phyloP scores from a whole-genome alignment of 108 stramenopile genomes.

The Cyclostephanos invisitatus region DNA sequence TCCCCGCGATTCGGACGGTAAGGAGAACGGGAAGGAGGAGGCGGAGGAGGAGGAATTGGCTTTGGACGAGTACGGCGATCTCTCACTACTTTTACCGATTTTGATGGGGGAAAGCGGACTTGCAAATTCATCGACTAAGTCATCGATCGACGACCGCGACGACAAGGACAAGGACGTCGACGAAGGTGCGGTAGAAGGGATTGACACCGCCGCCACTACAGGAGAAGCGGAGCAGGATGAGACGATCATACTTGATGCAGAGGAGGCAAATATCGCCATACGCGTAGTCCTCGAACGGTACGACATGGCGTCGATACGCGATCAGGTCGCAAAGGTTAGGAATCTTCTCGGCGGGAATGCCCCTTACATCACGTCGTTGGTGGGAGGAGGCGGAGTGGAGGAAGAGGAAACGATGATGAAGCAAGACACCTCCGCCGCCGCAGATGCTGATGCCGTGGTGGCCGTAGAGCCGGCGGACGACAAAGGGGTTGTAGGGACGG shows the following conservation, averaged over 20 bases:
- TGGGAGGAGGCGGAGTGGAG: slow-evolving; percentile 34
- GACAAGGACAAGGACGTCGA: slow-evolving; percentile 5
- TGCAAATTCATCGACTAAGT: neutral
- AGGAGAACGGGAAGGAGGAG: neutral
- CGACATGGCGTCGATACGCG: slow-evolving; percentile 60
- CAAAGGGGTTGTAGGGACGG: slow-evolving; percentile 22
- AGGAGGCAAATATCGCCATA: slow-evolving; percentile 50
- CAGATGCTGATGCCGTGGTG: neutral
- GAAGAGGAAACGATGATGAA: slow-evolving; percentile 1
- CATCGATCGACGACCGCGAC: neutral
- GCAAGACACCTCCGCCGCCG: slow-evolving; percentile 16
- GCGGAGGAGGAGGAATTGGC: slow-evolving; percentile 30
- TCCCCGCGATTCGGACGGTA: neutral
- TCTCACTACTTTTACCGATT: slow-evolving; percentile 38
- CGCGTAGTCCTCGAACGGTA: slow-evolving; percentile 81
- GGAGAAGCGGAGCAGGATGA: neutral
- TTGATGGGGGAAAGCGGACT: slow-evolving; percentile 7
- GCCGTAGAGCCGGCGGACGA: slow-evolving; percentile 4
- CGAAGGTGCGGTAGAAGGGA: neutral
- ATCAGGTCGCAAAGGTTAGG: slow-evolving; percentile 67
- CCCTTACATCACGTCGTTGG: slow-evolving; percentile 49
- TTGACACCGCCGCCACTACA: neutral
- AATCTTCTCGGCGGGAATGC: slow-evolving; percentile 74
- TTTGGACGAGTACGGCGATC: slow-evolving; percentile 80
- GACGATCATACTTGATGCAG: slow-evolving; percentile 26